A percentile compares a stretch with the other conserved stretches of the same genome.
These are phyloP conservation scores for Wickerhamomyces strasburgensis DNA, from an alignment of 805 yeast genomes.

Conservation along the genomic window DNA sequence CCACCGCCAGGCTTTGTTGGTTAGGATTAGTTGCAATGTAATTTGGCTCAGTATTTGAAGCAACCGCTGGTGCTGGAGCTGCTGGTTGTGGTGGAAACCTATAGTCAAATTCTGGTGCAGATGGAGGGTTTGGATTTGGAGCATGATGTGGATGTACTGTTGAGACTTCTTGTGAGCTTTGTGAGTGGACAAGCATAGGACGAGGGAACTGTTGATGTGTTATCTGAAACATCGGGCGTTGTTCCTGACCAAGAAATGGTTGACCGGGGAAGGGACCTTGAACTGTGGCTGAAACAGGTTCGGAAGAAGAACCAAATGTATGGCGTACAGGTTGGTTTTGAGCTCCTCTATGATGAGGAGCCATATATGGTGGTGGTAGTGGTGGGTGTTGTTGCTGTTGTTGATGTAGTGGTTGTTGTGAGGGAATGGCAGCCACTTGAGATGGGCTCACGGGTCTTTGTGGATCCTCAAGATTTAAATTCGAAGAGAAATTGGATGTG, in stretches of 20 bases:
- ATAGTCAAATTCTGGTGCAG: not conserved
- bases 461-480: constrained; percentile 1
- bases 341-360: not conserved
- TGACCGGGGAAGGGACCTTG: not conserved
- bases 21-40: not conserved
- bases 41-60: not conserved
- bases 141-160: not conserved
- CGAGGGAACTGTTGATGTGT: no score
- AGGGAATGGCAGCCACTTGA: no score
- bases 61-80: not conserved
- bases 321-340: not conserved
- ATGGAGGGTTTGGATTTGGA: not conserved
- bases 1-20: no score
- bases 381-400: not conserved
- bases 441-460: not conserved
- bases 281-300: not conserved
- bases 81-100: not conserved
- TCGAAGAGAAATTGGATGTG: constrained; percentile 14
- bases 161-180: no score
- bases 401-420: no score
- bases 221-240: no score
- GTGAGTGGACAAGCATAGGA: no score
- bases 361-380: no score
- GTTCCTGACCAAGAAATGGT: not conserved
- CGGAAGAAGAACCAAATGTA: not conserved